These are phyloP conservation scores for Aaosphaeria arxii DNA, from an alignment of 2,329 filamentous ascomycete genomes.

Conservation along the genomic window DNA sequence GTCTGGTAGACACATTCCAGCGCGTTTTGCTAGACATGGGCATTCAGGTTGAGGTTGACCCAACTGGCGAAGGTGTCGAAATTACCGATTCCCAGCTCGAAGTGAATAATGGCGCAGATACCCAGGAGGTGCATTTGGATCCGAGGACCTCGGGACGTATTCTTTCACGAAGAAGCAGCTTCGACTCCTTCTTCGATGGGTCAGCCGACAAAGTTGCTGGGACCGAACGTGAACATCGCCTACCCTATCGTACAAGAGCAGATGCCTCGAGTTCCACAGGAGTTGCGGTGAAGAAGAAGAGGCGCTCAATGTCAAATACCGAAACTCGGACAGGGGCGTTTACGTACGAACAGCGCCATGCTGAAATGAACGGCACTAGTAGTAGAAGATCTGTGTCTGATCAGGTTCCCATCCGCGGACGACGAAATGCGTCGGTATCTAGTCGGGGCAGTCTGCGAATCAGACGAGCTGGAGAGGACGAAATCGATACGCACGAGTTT, in stretches of 20 bases:
- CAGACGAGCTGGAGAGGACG: conserved; percentile 9
- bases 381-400: conserved; percentile 9
- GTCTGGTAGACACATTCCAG: conserved; percentile 68
- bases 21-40: conserved; percentile 65
- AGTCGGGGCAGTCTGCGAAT: conserved; percentile 33
- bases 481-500: neutral
- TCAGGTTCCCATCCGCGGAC: neutral
- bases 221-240: conserved; percentile 20
- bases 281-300: conserved; percentile 6
- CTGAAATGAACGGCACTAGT: conserved; percentile 17
- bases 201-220: conserved; percentile 51
- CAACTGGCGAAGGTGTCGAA: conserved; percentile 40
- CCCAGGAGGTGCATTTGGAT: neutral
- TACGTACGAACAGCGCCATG: conserved; percentile 22
- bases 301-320: conserved; percentile 25
- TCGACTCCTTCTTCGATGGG: conserved; percentile 59
- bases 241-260: conserved; percentile 15
- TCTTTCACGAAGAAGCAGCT: conserved; percentile 49
- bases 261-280: conserved; percentile 8
- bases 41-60: conserved; percentile 65
- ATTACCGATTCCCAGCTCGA: conserved; percentile 26
- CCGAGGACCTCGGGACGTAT: conserved; percentile 17
- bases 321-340: conserved; percentile 19
- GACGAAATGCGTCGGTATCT: conserved; percentile 29
- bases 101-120: conserved; percentile 11